A percentile compares a stretch with the other conserved stretches of the same genome.
These are phyloP conservation scores for Ramularia endophylla DNA, from an alignment of 2,329 filamentous ascomycete species.

Conservation along the genomic window DNA sequence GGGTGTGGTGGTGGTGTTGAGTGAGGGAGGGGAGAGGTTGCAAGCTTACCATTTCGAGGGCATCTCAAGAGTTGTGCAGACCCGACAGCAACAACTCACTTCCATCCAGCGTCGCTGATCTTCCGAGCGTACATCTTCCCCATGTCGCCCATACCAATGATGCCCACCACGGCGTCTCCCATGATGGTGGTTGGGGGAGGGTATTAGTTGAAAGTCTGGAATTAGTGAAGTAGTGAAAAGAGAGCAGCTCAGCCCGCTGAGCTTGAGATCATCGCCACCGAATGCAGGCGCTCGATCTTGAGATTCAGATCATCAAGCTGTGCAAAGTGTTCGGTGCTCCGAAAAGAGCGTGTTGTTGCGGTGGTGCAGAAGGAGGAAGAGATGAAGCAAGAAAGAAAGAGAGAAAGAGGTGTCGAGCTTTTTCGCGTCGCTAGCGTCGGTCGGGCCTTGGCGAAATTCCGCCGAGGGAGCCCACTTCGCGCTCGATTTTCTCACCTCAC, in stretches of 20 bases:
- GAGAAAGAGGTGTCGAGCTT: constrained; percentile 1
- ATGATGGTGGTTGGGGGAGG: constrained; percentile 33
- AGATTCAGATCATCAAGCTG: constrained; percentile 1
- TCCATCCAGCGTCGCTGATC: constrained; percentile 90
- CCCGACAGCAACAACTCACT: constrained; percentile 54
- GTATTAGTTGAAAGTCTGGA: not conserved
- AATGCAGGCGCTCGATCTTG: not conserved
- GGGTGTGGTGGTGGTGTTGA: constrained; percentile 6
- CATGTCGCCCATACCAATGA: constrained; percentile 99
- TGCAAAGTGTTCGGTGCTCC: not conserved
- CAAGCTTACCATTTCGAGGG: constrained; percentile 31
- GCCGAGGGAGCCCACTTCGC: no score
- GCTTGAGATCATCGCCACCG: not conserved
- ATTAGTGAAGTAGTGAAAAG: not conserved
- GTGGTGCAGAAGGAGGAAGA: not conserved
- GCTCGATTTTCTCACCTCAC: constrained; percentile 8
- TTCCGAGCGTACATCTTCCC: constrained; percentile 94
- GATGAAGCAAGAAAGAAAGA: constrained; percentile 8
- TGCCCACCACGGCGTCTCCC: constrained; percentile 74
- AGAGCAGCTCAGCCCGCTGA: not conserved
- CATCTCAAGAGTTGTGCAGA: constrained; percentile 12
- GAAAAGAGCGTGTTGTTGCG: no score
- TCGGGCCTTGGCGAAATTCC: not conserved
- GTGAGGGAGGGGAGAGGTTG: constrained; percentile 9
- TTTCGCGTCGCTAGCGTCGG: not conserved